Conservation (phyloP, 352 stramenopile genomes). For the Pythium sukuiense region DNA sequence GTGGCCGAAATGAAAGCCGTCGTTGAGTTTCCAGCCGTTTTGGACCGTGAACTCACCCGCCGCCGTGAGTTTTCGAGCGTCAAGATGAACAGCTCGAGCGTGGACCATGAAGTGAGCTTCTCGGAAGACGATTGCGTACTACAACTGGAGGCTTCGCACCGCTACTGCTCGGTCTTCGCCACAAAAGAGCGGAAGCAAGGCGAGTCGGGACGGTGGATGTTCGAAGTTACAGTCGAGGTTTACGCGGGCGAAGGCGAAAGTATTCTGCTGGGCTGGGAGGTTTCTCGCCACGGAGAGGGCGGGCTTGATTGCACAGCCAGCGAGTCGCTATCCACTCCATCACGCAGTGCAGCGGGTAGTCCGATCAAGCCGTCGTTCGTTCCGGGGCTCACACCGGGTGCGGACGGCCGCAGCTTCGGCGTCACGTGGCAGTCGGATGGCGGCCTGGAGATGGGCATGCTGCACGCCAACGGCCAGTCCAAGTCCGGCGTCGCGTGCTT, state of each 20-base stretch:
- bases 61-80: conserved; percentile 69
- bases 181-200: conserved; percentile 72
- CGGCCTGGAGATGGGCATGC: conserved; percentile 70
- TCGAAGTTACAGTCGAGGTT: conserved; percentile 39
- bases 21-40: conserved; percentile 54
- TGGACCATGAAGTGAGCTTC: conserved; percentile 67
- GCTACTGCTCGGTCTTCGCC: conserved; percentile 68
- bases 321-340: background rate
- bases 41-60: conserved; percentile 60
- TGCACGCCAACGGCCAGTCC: conserved; percentile 69
- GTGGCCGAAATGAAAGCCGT: conserved; percentile 36
- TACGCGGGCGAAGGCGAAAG: conserved; percentile 62
- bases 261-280: conserved; percentile 77
- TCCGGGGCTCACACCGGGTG: conserved; percentile 53
- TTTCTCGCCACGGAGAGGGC: conserved; percentile 30
- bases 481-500: conserved; percentile 68
- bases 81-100: conserved; percentile 60
- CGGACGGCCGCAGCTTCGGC: conserved; percentile 60
- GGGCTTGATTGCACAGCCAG: background rate
- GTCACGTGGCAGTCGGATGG: conserved; percentile 77
- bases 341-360: background rate
- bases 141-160: conserved; percentile 61
- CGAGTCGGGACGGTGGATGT: conserved; percentile 81
- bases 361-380: conserved; percentile 28
- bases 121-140: conserved; percentile 74